Base-by-base conservation (phyloP, 2,329 filamentous ascomycete species). In the Alternaria gaisen region DNA sequence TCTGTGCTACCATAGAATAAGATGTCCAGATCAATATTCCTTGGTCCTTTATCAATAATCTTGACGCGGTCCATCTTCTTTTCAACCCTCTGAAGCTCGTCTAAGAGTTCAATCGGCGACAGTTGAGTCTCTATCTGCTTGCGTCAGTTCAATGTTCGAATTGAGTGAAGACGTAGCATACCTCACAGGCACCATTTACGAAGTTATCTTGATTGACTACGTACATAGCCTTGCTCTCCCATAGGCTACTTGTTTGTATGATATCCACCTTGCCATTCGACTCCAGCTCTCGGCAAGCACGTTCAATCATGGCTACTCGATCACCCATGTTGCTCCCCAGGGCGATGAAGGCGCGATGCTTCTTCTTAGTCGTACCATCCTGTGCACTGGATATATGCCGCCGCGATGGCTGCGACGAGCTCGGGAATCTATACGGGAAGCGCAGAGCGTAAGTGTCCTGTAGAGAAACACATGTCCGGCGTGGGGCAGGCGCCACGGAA, bases 171-270 rank as follows among this genome's bases (percentile, higher is more conserved):
- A 22, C 14, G 18, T 47, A 42, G 83, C 88, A 77, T 78, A 96
- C 93, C 88, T 97, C 92, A 78, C 93, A 97, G 58, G 90, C 94
- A 20, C 93, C 95, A 76, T 99, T 99, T 48, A 97, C 82, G 75
- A 99, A 99, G 30, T 87, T 87, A 64, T 89, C 89, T 78, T 99
- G 95, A 65, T 97, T 91, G 64, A 91, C 82, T 65, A 97, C 91
- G 79, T 99, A 99, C 95, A 99, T 99, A 22, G 95, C 93, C 70
- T 92, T 89, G 4, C 94, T 99, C 81, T 98, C 93, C 86, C 95
- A 99, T 3, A 99, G 83, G 63, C 89, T 90, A 77, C 94, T 98
- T 0, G 94, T 97, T 70, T 90, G 85, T 72, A 88, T 85, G 40
- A 99, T 86, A 54, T 81, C 87, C 74, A 98, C 92, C 34, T 88